These are phyloP conservation scores for Arthromyces matolae DNA, from an alignment of 768 basidiomycete genomes.

Conservation along the genomic window DNA sequence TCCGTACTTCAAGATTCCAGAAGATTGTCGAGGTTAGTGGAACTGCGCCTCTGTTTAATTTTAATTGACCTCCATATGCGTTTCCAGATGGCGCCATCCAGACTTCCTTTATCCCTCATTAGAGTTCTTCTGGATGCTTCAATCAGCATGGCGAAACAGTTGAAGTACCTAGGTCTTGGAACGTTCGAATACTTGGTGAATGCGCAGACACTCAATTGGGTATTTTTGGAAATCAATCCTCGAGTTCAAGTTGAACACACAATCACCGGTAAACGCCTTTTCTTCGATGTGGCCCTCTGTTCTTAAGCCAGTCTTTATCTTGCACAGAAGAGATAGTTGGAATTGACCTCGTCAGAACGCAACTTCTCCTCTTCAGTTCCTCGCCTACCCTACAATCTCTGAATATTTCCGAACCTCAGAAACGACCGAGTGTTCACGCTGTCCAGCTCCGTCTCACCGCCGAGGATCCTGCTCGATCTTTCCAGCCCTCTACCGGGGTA, in stretches of 20 bases:
- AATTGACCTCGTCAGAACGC: constrained; percentile 84
- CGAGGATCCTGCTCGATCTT: constrained; percentile 72
- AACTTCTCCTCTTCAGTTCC: constrained; percentile 77
- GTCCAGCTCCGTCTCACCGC: constrained; percentile 89
- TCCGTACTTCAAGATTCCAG: constrained; percentile 44
- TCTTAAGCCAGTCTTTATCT: too few species aligned
- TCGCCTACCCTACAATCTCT: constrained; percentile 68
- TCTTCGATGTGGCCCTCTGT: neutral
- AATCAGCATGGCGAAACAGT: constrained; percentile 69
- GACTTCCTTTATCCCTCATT: constrained; percentile 65
- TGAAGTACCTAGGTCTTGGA: constrained; percentile 82
- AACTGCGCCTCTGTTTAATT: neutral
- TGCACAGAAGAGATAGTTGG: constrained; percentile 79
- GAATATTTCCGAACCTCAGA: constrained; percentile 66
- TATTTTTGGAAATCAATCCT: constrained; percentile 55
- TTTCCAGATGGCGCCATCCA: constrained; percentile 61
- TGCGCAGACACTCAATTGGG: constrained; percentile 62
- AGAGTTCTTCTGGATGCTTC: constrained; percentile 71
- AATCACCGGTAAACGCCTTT: constrained; percentile 60
- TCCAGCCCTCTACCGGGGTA: constrained; percentile 84
- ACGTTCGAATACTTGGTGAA: constrained; percentile 90
- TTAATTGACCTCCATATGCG: neutral
- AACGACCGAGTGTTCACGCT: constrained; percentile 64
- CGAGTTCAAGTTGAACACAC: constrained; percentile 95
- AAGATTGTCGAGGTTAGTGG: constrained; percentile 76